These are phyloP conservation scores for Monosporascus ibericus DNA, from an alignment of 2,329 filamentous ascomycete species.

Conservation along the genomic window DNA sequence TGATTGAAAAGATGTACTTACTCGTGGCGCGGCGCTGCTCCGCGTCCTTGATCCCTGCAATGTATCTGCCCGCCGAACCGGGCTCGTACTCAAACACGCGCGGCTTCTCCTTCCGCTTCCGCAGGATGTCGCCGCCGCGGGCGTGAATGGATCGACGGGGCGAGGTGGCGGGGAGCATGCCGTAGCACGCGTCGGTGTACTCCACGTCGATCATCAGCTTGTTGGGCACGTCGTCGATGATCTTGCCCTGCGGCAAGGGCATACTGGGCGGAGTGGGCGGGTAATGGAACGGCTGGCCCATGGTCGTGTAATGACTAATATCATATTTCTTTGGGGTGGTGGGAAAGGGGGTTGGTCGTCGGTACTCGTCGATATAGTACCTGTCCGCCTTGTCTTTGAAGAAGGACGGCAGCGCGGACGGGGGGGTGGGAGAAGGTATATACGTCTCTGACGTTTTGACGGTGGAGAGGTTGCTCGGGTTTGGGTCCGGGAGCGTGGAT, in stretches of 20 bases:
- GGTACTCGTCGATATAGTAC: neutral
- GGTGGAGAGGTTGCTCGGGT: no score
- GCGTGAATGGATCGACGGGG: neutral
- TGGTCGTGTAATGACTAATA: no score
- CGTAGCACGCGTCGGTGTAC: neutral
- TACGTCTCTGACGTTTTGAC: no score
- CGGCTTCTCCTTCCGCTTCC: neutral
- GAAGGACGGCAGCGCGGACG: no score
- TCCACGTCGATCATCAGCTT: neutral
- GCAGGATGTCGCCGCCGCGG: neutral
- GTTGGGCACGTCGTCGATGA: constrained; percentile 1
- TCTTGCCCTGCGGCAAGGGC: neutral
- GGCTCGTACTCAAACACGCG: neutral
- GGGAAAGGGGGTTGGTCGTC: neutral
- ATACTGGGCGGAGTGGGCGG: neutral
- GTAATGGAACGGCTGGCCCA: neutral
- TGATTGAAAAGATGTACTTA: neutral
- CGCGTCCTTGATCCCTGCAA: neutral
- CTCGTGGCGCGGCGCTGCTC: neutral
- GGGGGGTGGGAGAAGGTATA: no score
- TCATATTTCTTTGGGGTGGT: neutral
- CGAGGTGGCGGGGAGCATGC: neutral
- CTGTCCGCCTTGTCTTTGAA: no score
- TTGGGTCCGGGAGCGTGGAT: no score
- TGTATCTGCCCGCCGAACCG: neutral